phyloP scores from a whole-genome alignment of 306 rosid species.

The Prunus persica region DNA sequence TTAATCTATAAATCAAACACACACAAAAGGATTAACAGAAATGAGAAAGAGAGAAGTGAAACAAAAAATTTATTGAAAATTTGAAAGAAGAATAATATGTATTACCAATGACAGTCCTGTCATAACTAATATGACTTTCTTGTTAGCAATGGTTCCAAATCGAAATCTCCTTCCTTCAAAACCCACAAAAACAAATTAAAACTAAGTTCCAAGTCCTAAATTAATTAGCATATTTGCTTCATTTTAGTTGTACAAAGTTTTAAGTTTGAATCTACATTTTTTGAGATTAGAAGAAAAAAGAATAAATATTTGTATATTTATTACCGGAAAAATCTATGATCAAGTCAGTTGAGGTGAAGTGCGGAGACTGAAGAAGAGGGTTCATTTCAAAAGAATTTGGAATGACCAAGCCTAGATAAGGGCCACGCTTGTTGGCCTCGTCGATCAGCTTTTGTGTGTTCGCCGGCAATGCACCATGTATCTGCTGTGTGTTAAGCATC shows the following conservation, averaged over 20 bases:
- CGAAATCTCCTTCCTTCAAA: slow-evolving; percentile 38
- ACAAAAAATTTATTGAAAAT: neutral
- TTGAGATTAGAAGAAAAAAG: neutral
- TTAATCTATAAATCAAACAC: slow-evolving; percentile 32
- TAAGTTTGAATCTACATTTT: neutral
- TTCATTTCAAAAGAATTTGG: slow-evolving; percentile 48
- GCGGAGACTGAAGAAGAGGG: slow-evolving; percentile 49
- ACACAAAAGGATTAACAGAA: too few species aligned
- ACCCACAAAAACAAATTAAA: neutral
- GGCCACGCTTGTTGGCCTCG: slow-evolving; percentile 35
- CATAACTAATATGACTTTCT: slow-evolving; percentile 33
- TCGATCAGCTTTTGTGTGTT: slow-evolving; percentile 20
- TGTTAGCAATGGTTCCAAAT: slow-evolving; percentile 26
- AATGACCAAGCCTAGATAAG: slow-evolving; percentile 53
- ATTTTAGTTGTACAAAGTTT: neutral
- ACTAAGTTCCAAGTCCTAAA: too few species aligned
- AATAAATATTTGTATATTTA: neutral
- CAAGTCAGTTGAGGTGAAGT: slow-evolving; percentile 23
- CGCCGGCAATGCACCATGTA: slow-evolving; percentile 28
- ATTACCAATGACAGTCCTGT: slow-evolving; percentile 39
- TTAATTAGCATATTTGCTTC: neutral
- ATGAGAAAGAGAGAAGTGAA: too few species aligned
- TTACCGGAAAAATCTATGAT: slow-evolving; percentile 44
- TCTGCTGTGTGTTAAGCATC: slow-evolving; percentile 21
- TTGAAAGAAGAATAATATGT: neutral